These are phyloP conservation scores for Musa troglodytarum DNA, from an alignment of 176 grass and related monocot genomes.

Conservation along the genomic window DNA sequence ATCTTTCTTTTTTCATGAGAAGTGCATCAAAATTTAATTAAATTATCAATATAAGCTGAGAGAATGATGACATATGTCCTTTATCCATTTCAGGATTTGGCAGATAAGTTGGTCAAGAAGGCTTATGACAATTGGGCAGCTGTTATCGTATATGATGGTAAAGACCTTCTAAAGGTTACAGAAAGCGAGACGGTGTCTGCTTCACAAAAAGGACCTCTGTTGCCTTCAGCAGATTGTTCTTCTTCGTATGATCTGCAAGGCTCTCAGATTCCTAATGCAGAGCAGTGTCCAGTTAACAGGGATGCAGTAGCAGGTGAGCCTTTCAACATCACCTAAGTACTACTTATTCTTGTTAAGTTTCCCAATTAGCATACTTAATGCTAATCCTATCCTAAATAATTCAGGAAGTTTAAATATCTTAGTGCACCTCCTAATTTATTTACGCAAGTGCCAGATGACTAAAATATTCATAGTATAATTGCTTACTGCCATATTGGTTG, in stretches of 20 bases:
- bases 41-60: too few species aligned
- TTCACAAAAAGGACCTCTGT: constrained; percentile 18
- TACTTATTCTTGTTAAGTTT: not conserved
- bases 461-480: too few species aligned
- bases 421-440: too few species aligned
- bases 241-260: constrained; percentile 26
- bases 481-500: too few species aligned
- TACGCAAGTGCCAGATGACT: too few species aligned
- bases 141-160: constrained; percentile 65
- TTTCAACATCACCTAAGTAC: not conserved
- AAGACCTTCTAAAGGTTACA: constrained; percentile 40
- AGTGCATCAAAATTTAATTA: too few species aligned
- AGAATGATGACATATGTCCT: too few species aligned
- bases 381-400: too few species aligned
- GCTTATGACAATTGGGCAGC: constrained; percentile 71
- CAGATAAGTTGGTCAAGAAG: constrained; percentile 57
- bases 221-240: constrained; percentile 12
- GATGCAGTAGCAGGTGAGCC: constrained; percentile 32
- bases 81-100: constrained; percentile 31
- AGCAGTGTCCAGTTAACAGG: not conserved
- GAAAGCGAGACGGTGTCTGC: constrained; percentile 34
- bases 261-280: constrained; percentile 27
- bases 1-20: too few species aligned
- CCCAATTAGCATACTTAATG: not conserved
- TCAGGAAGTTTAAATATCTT: too few species aligned